phyloP scores from a whole-genome alignment of 805 yeast species.

The Geotrichum ghanense region DNA sequence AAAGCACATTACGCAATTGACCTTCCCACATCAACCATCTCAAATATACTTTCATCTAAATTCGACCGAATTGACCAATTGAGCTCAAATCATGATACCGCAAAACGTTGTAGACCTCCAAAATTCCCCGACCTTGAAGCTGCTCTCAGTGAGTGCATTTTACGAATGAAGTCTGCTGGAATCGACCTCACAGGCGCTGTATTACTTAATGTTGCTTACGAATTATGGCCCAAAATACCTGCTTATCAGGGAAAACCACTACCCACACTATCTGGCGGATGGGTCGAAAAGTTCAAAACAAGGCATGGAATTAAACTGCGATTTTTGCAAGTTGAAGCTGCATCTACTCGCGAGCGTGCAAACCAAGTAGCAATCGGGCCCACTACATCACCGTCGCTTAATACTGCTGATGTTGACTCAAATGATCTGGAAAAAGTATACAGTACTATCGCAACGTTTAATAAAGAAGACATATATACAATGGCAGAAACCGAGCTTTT shows the following conservation, averaged over 20 bases:
- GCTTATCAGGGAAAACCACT: background rate
- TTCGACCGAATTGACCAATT: slow-evolving; percentile 1
- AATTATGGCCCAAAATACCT: background rate
- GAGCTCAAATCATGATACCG: background rate
- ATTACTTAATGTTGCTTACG: background rate
- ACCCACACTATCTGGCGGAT: background rate
- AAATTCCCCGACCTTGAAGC: background rate
- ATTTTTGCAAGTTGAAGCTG: slow-evolving; percentile 1
- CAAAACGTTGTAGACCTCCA: background rate
- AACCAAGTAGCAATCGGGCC: background rate
- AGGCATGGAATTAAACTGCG: background rate
- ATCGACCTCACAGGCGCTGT: slow-evolving; percentile 2
- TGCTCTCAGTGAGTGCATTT: background rate
- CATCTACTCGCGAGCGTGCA: background rate
- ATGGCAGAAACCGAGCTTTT: background rate
- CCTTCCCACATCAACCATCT: background rate
- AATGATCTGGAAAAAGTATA: background rate
- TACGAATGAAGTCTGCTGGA: background rate
- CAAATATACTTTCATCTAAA: background rate
- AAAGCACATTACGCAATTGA: background rate
- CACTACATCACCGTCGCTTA: background rate
- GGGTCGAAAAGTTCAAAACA: background rate
- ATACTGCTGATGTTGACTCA: background rate
- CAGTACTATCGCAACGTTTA: background rate
- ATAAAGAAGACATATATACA: background rate